A percentile compares a stretch with the other conserved stretches of the same genome.
These are phyloP conservation scores for Amanita jacksonii DNA, from an alignment of 768 basidiomycete species.

Conservation along the genomic window DNA sequence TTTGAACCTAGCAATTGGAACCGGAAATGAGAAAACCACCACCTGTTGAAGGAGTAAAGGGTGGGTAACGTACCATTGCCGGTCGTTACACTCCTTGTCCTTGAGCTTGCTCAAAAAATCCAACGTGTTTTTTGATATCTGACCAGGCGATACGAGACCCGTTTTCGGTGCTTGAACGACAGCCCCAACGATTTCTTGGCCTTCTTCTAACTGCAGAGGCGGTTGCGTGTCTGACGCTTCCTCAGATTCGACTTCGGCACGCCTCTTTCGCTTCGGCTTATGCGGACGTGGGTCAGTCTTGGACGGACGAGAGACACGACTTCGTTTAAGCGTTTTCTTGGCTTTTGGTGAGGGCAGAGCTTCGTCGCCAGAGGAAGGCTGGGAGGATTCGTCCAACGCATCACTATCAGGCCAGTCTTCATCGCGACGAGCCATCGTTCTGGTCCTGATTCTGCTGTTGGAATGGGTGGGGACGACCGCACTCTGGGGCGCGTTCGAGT, in stretches of 20 bases:
- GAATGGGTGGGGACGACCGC: too few species aligned
- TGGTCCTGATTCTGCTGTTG: too few species aligned
- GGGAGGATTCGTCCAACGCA: slow-evolving; percentile 32
- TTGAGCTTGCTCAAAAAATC: slow-evolving; percentile 64
- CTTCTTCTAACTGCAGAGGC: slow-evolving; percentile 52
- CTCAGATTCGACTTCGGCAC: slow-evolving; percentile 18
- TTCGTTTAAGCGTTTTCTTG: slow-evolving; percentile 8
- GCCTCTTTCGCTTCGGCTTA: too few species aligned
- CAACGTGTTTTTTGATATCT: slow-evolving; percentile 79
- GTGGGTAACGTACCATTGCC: slow-evolving; percentile 50
- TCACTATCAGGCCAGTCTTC: slow-evolving; percentile 28
- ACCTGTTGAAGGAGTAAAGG: not conserved
- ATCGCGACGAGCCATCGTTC: not conserved
- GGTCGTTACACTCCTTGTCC: slow-evolving; percentile 74
- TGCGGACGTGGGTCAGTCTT: too few species aligned
- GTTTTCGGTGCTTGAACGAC: slow-evolving; percentile 77
- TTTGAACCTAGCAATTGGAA: slow-evolving; percentile 90
- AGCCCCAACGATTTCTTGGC: slow-evolving; percentile 61
- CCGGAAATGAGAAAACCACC: too few species aligned
- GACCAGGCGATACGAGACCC: slow-evolving; percentile 79
- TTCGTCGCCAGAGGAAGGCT: slow-evolving; percentile 5
- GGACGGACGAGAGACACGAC: too few species aligned
- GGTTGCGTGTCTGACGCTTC: slow-evolving; percentile 27
- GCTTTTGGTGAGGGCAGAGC: slow-evolving; percentile 19
- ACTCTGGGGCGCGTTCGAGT: too few species aligned